These are phyloP conservation scores for Plasmodium relictum DNA, from an alignment of 169 alveolate species.

Conservation along the genomic window DNA sequence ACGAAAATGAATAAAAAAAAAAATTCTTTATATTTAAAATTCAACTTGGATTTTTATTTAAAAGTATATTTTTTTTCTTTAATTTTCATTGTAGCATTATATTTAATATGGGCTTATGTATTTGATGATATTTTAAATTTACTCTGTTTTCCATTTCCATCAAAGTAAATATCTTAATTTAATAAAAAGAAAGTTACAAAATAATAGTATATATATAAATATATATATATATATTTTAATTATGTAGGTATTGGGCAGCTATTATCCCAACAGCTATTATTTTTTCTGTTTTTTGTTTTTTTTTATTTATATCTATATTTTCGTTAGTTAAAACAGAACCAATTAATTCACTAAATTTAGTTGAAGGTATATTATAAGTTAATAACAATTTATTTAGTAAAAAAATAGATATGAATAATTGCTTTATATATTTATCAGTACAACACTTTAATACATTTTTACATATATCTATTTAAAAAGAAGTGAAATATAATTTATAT, in stretches of 20 bases:
- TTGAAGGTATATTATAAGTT: conserved; percentile 24
- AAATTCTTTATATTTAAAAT: background rate
- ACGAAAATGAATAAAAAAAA: background rate
- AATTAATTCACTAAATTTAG: conserved; percentile 31
- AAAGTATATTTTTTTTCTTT: background rate
- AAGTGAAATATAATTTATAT: background rate
- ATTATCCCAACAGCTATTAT: conserved; percentile 46
- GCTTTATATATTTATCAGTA: no score
- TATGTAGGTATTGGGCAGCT: conserved; percentile 73
- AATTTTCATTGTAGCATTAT: conserved; percentile 11
- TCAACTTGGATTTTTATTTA: background rate
- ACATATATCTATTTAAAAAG: background rate
- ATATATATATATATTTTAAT: background rate
- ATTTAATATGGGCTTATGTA: conserved; percentile 62
- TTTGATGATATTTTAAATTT: conserved; percentile 49
- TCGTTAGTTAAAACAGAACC: conserved; percentile 68
- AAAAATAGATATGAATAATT: no score
- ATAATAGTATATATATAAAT: background rate
- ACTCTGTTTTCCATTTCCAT: conserved; percentile 56
- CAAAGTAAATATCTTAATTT: conserved; percentile 59
- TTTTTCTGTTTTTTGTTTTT: conserved; percentile 36
- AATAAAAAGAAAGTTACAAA: conserved; percentile 5
- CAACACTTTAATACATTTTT: background rate
- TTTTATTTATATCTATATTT: conserved; percentile 42
- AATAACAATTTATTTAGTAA: background rate